Conservation (phyloP, 345 rosid species). For the Garcia nutans region DNA sequence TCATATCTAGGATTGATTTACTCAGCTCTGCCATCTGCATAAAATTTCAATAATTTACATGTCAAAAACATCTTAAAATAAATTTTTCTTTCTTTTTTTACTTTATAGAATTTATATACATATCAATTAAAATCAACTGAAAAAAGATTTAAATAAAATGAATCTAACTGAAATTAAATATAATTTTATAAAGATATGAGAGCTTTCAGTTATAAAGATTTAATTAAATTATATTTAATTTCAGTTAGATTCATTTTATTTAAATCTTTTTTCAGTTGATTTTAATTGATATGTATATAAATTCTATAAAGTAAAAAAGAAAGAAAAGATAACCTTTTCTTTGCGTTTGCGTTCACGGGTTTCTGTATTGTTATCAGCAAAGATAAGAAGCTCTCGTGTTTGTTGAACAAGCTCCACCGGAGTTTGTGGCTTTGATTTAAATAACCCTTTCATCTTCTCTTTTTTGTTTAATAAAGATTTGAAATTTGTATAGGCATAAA, state of each 20-base stretch:
- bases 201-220: too few relatives aligned
- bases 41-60: neutral
- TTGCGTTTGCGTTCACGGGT: slow-evolving; percentile 43
- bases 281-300: too few relatives aligned
- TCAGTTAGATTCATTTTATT: neutral
- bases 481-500: neutral
- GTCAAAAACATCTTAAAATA: too few relatives aligned
- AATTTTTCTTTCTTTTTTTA: too few relatives aligned
- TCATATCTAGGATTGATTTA: slow-evolving; percentile 69
- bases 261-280: neutral
- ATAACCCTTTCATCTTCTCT: slow-evolving; percentile 43
- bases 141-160: neutral
- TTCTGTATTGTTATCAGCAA: slow-evolving; percentile 19
- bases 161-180: too few relatives aligned
- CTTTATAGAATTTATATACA: too few relatives aligned
- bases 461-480: too few relatives aligned
- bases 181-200: too few relatives aligned
- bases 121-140: neutral
- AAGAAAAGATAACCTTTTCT: slow-evolving; percentile 37
- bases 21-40: slow-evolving; percentile 69
- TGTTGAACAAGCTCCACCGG: slow-evolving; percentile 44
- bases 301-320: too few relatives aligned
- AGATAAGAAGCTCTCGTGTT: slow-evolving; percentile 40
- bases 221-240: too few relatives aligned
- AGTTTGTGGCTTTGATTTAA: slow-evolving; percentile 46